Conservation (phyloP, 1,284 basidiomycete genomes). For the Microbotryum lychnidis-dioicae region DNA sequence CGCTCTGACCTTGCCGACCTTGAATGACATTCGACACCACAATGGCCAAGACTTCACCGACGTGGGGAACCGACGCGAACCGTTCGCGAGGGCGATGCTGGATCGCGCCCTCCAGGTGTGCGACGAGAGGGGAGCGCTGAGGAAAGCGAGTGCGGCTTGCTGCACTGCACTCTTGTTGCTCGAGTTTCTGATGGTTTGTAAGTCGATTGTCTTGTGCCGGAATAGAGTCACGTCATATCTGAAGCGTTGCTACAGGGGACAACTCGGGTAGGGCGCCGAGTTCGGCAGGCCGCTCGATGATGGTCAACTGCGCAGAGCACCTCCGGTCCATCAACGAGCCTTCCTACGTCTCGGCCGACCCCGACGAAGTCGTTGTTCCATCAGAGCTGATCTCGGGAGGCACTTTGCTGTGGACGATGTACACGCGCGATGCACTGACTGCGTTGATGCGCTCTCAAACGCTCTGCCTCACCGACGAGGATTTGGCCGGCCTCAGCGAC, state of each 20-base stretch:
- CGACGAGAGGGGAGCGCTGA: slow-evolving; percentile 13
- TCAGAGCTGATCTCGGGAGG: slow-evolving; percentile 19
- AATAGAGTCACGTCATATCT: neutral
- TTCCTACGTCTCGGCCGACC: slow-evolving; percentile 20
- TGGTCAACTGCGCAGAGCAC: slow-evolving; percentile 18
- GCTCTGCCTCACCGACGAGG: slow-evolving; percentile 14
- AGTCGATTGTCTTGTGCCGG: neutral
- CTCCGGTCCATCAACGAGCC: slow-evolving; percentile 14
- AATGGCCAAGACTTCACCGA: slow-evolving; percentile 10
- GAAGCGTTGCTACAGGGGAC: slow-evolving; percentile 5
- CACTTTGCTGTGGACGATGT: slow-evolving; percentile 25
- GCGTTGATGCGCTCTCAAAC: neutral
- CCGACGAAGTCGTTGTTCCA: slow-evolving; percentile 6
- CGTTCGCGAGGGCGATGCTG: slow-evolving; percentile 16
- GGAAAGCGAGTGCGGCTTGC: slow-evolving; percentile 8
- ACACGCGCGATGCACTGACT: slow-evolving; percentile 22
- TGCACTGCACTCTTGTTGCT: slow-evolving; percentile 10
- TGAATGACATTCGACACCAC: neutral
- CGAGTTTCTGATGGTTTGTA: slow-evolving; percentile 25
- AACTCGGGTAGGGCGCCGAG: slow-evolving; percentile 5
- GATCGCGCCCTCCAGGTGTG: slow-evolving; percentile 15
- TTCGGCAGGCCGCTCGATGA: slow-evolving; percentile 10
- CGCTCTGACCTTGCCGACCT: slow-evolving; percentile 6
- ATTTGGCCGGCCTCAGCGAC: slow-evolving; percentile 18
- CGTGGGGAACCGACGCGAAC: slow-evolving; percentile 19